These are phyloP conservation scores for Trichosanthes cucumerina DNA, from an alignment of 306 rosid genomes.

Conservation along the genomic window DNA sequence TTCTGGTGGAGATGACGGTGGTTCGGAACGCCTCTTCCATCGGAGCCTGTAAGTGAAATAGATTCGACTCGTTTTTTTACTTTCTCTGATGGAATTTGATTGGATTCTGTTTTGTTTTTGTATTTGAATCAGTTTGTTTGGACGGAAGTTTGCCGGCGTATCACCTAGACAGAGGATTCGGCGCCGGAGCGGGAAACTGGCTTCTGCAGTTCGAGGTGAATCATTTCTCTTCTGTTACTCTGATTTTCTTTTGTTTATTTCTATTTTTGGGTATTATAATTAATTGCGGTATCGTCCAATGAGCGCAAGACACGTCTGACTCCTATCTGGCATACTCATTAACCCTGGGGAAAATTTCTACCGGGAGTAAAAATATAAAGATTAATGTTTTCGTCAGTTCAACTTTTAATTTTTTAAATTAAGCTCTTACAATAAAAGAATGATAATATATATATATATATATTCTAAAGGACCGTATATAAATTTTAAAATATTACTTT, in stretches of 20 bases:
- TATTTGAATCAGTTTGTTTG: slow-evolving; percentile 51
- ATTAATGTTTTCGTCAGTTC: too few relatives aligned
- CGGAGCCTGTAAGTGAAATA: slow-evolving; percentile 54
- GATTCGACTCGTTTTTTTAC: neutral
- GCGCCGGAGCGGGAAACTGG: slow-evolving; percentile 73
- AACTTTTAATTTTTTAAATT: too few relatives aligned
- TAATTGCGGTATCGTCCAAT: neutral
- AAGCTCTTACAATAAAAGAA: too few relatives aligned
- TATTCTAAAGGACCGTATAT: neutral
- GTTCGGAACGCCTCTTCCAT: slow-evolving; percentile 42
- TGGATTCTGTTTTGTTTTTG: neutral
- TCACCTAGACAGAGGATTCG: slow-evolving; percentile 71
- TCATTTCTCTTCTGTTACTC: neutral
- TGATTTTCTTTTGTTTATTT: neutral
- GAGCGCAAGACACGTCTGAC: neutral
- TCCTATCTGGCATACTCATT: neutral
- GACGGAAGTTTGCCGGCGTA: slow-evolving; percentile 97
- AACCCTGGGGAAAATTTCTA: too few relatives aligned
- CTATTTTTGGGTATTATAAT: neutral
- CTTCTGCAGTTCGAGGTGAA: slow-evolving; percentile 86
- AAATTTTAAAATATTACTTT: too few relatives aligned
- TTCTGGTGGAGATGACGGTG: slow-evolving; percentile 59
- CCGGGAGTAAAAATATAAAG: neutral
- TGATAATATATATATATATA: too few relatives aligned
- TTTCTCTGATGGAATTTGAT: neutral